These are phyloP conservation scores for Colletotrichum sp. DNA, from an alignment of 2,329 filamentous ascomycete species.

Conservation along the genomic window DNA sequence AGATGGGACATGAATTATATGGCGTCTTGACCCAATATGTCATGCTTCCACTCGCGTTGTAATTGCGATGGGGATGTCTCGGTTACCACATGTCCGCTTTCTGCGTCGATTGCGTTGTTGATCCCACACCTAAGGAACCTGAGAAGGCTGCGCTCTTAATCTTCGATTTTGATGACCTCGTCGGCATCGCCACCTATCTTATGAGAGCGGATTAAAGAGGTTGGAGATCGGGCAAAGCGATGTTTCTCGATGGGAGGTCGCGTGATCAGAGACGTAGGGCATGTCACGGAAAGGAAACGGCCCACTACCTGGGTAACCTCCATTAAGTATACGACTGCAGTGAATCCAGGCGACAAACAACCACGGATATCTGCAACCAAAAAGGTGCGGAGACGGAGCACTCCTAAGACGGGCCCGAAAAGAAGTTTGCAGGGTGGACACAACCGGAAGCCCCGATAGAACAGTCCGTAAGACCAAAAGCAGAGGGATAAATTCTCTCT, in stretches of 20 bases:
- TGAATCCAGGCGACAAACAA: neutral
- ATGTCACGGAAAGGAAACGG: too few relatives aligned
- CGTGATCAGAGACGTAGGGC: neutral
- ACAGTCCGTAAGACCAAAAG: neutral
- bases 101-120: neutral
- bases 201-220: accelerated
- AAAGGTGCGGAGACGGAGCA: neutral
- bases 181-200: accelerated
- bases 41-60: too few relatives aligned
- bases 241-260: neutral
- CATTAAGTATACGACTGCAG: neutral
- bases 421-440: neutral
- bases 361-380: neutral
- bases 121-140: neutral
- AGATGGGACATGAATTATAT: too few relatives aligned
- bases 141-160: neutral
- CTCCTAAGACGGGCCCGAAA: neutral
- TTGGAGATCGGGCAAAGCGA: accelerated
- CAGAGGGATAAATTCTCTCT: neutral
- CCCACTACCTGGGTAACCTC: neutral
- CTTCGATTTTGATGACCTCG: neutral
- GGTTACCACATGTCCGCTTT: neutral
- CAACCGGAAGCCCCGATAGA: neutral
- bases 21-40: too few relatives aligned
- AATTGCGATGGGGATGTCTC: too few relatives aligned